phyloP scores from a whole-genome alignment of 2,329 filamentous ascomycete species.

The Neofusicoccum parvum region DNA sequence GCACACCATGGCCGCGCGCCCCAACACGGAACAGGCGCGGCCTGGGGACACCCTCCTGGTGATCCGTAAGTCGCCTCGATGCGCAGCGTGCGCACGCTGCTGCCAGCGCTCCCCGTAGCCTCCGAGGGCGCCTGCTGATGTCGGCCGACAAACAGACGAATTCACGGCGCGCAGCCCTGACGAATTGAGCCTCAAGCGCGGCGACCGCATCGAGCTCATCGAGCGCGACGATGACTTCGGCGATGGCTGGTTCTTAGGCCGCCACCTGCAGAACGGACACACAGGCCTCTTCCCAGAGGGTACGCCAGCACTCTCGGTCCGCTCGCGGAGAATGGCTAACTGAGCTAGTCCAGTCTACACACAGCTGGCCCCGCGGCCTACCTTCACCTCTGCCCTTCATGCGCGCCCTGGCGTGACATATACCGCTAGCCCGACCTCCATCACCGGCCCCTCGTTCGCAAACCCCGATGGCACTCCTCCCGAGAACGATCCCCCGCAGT shows the following conservation, averaged over 20 bases:
- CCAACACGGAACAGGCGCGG: slow-evolving; percentile 54
- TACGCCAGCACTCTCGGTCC: slow-evolving; percentile 43
- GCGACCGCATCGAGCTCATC: slow-evolving; percentile 79
- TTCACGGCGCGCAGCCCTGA: slow-evolving; percentile 90
- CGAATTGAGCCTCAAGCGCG: slow-evolving; percentile 85
- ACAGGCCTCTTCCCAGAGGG: slow-evolving; percentile 84
- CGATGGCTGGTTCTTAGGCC: slow-evolving; percentile 81
- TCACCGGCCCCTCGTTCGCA: slow-evolving; percentile 2
- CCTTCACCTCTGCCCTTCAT: slow-evolving; percentile 24
- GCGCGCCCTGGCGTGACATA: neutral
- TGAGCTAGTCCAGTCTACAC: slow-evolving; percentile 64
- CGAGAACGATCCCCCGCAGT: neutral
- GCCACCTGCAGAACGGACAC: slow-evolving; percentile 71
- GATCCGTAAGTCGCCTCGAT: slow-evolving; percentile 62
- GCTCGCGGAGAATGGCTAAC: slow-evolving; percentile 15
- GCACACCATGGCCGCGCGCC: slow-evolving; percentile 43
- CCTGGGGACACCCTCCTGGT: slow-evolving; percentile 70
- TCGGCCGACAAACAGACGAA: slow-evolving; percentile 65
- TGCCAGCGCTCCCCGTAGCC: neutral
- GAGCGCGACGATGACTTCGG: slow-evolving; percentile 88
- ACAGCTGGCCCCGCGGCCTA: slow-evolving; percentile 56
- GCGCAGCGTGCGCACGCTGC: neutral
- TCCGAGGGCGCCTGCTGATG: slow-evolving; percentile 18
- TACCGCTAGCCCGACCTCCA: neutral
- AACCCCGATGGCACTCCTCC: neutral